Conservation (phyloP, 2,329 filamentous ascomycete genomes). For the Talaromyces verruculosus region DNA sequence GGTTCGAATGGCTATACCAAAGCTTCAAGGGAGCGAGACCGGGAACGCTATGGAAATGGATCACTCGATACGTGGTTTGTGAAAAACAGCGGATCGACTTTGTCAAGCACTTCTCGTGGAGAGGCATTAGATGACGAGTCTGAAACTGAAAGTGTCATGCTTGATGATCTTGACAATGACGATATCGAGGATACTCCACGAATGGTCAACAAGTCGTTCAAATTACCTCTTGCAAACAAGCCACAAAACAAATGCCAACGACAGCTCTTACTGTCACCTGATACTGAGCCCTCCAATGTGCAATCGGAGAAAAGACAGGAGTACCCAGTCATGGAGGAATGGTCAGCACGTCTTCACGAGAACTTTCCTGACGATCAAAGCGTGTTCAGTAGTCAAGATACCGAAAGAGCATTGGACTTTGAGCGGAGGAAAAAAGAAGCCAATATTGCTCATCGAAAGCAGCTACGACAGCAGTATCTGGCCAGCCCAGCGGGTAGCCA, state of each 20-base stretch:
- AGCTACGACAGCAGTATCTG: slow-evolving; percentile 16
- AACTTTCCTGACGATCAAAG: slow-evolving; percentile 8
- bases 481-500: slow-evolving; percentile 16
- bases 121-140: background rate
- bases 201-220: slow-evolving; percentile 20
- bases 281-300: background rate
- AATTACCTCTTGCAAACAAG: slow-evolving; percentile 6
- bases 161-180: slow-evolving; percentile 14
- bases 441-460: slow-evolving; percentile 30
- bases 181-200: slow-evolving; percentile 6
- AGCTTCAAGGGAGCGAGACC: slow-evolving; percentile 25
- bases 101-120: background rate
- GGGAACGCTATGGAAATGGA: slow-evolving; percentile 29
- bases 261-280: background rate
- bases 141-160: slow-evolving; percentile 20
- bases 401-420: slow-evolving; percentile 37
- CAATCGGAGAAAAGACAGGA: slow-evolving; percentile 23
- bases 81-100: slow-evolving; percentile 9
- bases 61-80: slow-evolving; percentile 36
- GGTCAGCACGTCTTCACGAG: slow-evolving; percentile 28
- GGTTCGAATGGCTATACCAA: slow-evolving; percentile 12
- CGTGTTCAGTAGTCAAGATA: slow-evolving; percentile 13
- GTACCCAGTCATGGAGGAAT: slow-evolving; percentile 28
- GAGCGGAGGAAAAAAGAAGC: slow-evolving; percentile 40
- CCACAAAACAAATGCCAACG: background rate